Evolutionary conservation across 2,329 filamentous ascomycete species (phyloP), one percentile per base, ranked within the genome.

Genomic region (Alternaria brassicae): DNA sequence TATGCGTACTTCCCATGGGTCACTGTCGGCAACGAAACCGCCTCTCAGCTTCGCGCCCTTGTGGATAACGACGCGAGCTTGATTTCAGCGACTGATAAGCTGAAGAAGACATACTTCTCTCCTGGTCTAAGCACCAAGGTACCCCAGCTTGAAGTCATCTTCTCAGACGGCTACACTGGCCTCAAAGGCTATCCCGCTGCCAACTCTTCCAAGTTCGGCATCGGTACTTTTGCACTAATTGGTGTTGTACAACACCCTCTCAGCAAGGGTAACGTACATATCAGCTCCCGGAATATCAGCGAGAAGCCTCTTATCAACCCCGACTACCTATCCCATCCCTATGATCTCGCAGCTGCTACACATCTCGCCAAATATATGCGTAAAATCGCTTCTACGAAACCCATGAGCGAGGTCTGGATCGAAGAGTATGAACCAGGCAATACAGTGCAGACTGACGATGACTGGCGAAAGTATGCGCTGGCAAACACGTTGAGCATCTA

Each of bases 111-210:
- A 55, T 71, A 80, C 57, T 70, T 84, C 41, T 66, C 69, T 15
- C 67, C 81, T 10, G 49, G 63, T 2, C 52, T 67, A 30, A 71
- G 56, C 53, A 58, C 62, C 4, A 56, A 61, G n/a, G 73, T 81
- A 7, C 79, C 80, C 0, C 78, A 81, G 58, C 62, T 81, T 1
- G 80, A 82, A 64, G 60, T 81, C 34, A 79, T 82, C 56, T 80
- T 83, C 63, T 79, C 78, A 1, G 80, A 82, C 58, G 79, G 79
- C 3, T 82, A 81, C 66, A 80, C 79, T 1, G 81, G 81, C 15
- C 61, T 73, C 40, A 77, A 77, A 62, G 76, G 78, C 34, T 73
- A 74, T 41, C 71, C 71, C 1, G 61, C 62, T 3, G 59, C 53
- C 13, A 78, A 63, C 47, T 77, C 64, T 1, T 58, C 68, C 1